Evolutionary conservation across 1,139 yeast genomes (phyloP).

Genomic region (Saccharomyces hybrid): DNA sequence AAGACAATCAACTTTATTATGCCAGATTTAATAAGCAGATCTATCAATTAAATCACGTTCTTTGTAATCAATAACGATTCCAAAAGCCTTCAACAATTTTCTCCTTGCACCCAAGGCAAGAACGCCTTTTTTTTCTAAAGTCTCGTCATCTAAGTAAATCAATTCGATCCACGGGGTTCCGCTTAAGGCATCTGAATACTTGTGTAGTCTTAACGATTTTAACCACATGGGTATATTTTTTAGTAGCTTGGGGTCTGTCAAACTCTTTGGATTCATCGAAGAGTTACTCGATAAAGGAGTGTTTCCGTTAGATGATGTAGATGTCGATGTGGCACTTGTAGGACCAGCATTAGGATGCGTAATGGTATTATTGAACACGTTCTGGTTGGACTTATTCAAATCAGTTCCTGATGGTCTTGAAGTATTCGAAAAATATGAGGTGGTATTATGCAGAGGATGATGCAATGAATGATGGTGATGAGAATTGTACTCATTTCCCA

Average conservation of each 20-base stretch:
- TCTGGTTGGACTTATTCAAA: background rate
- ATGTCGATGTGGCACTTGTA: constrained; percentile 2
- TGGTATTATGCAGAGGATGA: background rate
- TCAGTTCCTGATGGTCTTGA: background rate
- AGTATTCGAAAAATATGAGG: background rate
- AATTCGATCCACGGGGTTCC: constrained; percentile 73
- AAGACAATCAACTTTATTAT: background rate
- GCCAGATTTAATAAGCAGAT: constrained; percentile 17
- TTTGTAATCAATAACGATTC: constrained; percentile 52
- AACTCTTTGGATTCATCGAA: constrained; percentile 52
- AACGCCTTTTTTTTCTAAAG: constrained; percentile 73
- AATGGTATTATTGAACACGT: background rate
- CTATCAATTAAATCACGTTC: constrained; percentile 32
- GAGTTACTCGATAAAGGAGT: constrained; percentile 33
- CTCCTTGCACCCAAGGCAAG: constrained; percentile 92
- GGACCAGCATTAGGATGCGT: constrained; percentile 5
- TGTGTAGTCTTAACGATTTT: constrained; percentile 79
- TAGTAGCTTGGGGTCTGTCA: constrained; percentile 55
- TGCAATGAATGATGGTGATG: background rate
- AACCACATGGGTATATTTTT: constrained; percentile 89
- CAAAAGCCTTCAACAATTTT: constrained; percentile 84
- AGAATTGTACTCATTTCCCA: constrained; percentile 5
- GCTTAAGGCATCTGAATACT: constrained; percentile 79
- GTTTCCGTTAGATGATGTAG: constrained; percentile 3
- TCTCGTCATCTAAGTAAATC: constrained; percentile 59